phyloP scores from a whole-genome alignment of 768 basidiomycete species.

The Boletus sp. region DNA sequence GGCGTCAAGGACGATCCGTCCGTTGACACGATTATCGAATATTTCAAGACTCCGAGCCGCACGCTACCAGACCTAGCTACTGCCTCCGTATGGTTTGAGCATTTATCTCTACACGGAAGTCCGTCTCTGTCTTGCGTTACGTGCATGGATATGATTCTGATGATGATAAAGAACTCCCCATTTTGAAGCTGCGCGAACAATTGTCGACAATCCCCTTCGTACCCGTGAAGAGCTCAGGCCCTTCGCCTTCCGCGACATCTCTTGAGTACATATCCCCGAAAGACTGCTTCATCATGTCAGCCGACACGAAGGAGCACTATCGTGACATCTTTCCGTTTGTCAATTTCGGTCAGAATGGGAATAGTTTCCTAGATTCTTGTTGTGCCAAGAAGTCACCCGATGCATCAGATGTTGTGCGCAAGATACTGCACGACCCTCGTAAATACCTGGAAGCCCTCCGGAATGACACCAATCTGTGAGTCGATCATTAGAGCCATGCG shows the following conservation, averaged over 20 bases:
- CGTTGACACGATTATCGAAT: background rate
- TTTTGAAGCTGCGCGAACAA: constrained; percentile 1
- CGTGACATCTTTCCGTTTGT: constrained; percentile 12
- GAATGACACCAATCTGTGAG: constrained; percentile 1
- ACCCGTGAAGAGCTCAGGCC: background rate
- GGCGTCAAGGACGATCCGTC: constrained; percentile 10
- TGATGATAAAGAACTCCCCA: constrained; percentile 5
- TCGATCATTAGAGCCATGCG: background rate
- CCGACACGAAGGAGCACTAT: constrained; percentile 5
- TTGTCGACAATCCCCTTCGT: constrained; percentile 12
- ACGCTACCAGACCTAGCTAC: background rate
- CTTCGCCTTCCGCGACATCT: background rate
- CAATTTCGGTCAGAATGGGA: constrained; percentile 11
- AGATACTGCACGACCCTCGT: constrained; percentile 7
- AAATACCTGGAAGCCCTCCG: constrained; percentile 1
- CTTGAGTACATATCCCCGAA: constrained; percentile 5
- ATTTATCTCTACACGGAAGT: constrained; percentile 7
- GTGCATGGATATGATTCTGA: background rate
- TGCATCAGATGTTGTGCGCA: constrained; percentile 9
- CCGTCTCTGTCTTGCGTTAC: background rate
- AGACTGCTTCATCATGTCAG: constrained; percentile 12
- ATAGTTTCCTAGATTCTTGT: constrained; percentile 13
- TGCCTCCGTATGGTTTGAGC: constrained; percentile 8
- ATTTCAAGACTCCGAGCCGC: background rate
- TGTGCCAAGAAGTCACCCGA: constrained; percentile 14